phyloP scores from a whole-genome alignment of 805 yeast genomes.

The Naumovozyma baii region DNA sequence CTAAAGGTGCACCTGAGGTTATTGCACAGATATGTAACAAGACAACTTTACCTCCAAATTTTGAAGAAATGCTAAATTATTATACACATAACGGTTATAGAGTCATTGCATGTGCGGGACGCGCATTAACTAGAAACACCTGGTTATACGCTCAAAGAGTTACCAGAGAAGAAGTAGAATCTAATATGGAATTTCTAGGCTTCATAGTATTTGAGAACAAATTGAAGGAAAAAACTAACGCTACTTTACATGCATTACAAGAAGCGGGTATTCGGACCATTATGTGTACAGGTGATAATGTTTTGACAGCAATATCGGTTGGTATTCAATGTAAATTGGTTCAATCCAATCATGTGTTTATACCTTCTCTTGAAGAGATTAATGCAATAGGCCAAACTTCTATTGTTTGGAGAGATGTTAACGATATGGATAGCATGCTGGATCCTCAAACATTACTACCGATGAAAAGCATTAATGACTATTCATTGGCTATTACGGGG shows the following conservation, averaged over 20 bases:
- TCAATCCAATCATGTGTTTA: conserved; percentile 39
- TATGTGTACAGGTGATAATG: conserved; percentile 98
- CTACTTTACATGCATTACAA: conserved; percentile 48
- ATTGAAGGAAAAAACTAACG: conserved; percentile 58
- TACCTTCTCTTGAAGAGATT: conserved; percentile 47
- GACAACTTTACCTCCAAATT: conserved; percentile 63
- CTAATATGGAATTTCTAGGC: conserved; percentile 65
- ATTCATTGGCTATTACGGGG: conserved; percentile 81
- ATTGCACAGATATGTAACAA: conserved; percentile 69
- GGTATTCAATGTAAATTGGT: conserved; percentile 75
- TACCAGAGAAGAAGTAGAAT: conserved; percentile 59
- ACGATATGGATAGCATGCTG: conserved; percentile 43
- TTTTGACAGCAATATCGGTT: conserved; percentile 89
- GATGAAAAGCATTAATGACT: conserved; percentile 31
- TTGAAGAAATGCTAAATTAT: conserved; percentile 59
- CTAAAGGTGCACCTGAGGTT: conserved; percentile 97
- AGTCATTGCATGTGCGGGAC: conserved; percentile 88
- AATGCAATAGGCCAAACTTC: conserved; percentile 15
- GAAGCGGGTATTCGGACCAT: conserved; percentile 70
- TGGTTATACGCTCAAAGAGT: conserved; percentile 42
- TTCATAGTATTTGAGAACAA: conserved; percentile 90
- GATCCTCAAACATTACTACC: conserved; percentile 60
- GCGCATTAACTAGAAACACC: conserved; percentile 36
- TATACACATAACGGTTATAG: conserved; percentile 93
- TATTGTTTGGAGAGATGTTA: conserved; percentile 61